A percentile compares a stretch with the other conserved stretches of the same genome.
phyloP scores from a whole-genome alignment of 768 basidiomycete species.

The Atractiella rhizophila region DNA sequence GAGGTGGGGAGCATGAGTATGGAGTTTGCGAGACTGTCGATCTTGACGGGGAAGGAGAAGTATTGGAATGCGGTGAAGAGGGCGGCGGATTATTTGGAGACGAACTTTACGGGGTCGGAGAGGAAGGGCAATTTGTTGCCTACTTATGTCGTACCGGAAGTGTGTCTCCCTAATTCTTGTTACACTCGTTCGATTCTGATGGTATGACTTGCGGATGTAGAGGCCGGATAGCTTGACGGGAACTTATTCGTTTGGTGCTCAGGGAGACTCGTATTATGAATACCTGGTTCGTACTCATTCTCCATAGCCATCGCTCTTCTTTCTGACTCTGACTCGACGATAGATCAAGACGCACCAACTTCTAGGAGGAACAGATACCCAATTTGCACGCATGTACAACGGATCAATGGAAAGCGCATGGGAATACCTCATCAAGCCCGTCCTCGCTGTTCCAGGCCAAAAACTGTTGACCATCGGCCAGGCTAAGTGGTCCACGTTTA shows the following conservation, averaged over 20 bases:
- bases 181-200: no score
- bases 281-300: conserved; percentile 1
- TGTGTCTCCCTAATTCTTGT: no score
- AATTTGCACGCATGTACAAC: no score
- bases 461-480: not conserved
- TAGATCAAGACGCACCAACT: conserved; percentile 15
- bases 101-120: not conserved
- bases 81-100: not conserved
- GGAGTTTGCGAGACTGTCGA: conserved; percentile 22
- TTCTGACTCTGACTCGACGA: not conserved
- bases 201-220: no score
- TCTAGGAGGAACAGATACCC: no score
- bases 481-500: conserved; percentile 6
- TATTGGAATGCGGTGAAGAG: conserved; percentile 17
- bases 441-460: conserved; percentile 9
- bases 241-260: conserved; percentile 24
- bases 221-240: no score
- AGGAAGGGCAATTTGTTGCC: not conserved
- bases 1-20: conserved; percentile 24
- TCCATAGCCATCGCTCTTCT: not conserved
- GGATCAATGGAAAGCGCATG: no score
- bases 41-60: conserved; percentile 21
- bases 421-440: conserved; percentile 26
- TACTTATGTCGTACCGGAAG: no score
- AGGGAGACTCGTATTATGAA: conserved; percentile 17